phyloP scores from a whole-genome alignment of 768 basidiomycete species.

The Amanita muscaria region DNA sequence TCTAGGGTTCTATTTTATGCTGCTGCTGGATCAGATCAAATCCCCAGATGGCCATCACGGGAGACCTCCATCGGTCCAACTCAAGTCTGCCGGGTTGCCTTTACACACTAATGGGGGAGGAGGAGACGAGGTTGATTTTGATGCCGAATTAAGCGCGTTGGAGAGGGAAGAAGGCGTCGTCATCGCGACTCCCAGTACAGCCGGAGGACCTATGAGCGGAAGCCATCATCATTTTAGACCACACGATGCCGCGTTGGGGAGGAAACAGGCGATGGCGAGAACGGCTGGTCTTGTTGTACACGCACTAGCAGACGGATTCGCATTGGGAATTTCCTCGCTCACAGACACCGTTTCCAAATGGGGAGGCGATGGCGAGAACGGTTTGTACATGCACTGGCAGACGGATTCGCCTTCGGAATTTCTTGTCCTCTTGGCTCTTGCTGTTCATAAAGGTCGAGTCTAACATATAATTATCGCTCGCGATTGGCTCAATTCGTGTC shows the following conservation, averaged over 20 bases:
- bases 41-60: conserved; percentile 43
- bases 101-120: conserved; percentile 8
- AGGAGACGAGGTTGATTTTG: conserved; percentile 39
- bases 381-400: too few species aligned
- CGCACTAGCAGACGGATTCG: conserved; percentile 86
- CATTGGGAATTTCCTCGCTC: conserved; percentile 73
- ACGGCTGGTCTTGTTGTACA: conserved; percentile 85
- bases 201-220: not conserved
- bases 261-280: conserved; percentile 51
- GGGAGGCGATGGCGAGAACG: too few species aligned
- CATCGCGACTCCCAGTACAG: not conserved
- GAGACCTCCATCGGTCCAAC: conserved; percentile 14
- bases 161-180: conserved; percentile 30
- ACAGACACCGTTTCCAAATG: conserved; percentile 20
- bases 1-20: conserved; percentile 54
- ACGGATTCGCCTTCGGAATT: conserved; percentile 70
- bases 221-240: conserved; percentile 14
- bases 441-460: conserved; percentile 78
- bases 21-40: conserved; percentile 57
- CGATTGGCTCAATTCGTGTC: too few species aligned
- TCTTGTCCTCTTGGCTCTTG: conserved; percentile 88
- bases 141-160: conserved; percentile 56
- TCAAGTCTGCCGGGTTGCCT: conserved; percentile 9
- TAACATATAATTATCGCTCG: not conserved
- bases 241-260: conserved; percentile 12